Evolutionary conservation across 495 filamentous ascomycete species (phyloP).

Genomic region (Bombardia bombarda): DNA sequence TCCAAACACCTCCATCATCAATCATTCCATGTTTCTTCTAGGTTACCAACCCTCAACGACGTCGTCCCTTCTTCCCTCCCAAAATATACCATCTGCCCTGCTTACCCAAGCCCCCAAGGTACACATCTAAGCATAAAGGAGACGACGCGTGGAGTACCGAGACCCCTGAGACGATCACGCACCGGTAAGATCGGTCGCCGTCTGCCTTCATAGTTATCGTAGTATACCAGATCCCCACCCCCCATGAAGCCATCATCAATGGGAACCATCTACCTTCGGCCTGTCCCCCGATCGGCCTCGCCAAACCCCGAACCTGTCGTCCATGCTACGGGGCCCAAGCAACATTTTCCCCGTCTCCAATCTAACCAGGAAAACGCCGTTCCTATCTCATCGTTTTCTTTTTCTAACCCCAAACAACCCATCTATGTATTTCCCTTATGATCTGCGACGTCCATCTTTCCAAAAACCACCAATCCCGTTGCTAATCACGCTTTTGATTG

Average conservation of each 20-base stretch:
- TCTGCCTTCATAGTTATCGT: constrained; percentile 1
- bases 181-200: constrained; percentile 8
- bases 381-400: not conserved
- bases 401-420: not conserved
- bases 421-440: constrained; percentile 1
- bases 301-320: not conserved
- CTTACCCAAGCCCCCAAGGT: not conserved
- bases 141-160: constrained; percentile 9
- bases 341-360: not conserved
- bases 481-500: constrained; percentile 6
- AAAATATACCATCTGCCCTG: not conserved
- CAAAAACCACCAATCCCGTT: constrained; percentile 3
- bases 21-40: constrained; percentile 4
- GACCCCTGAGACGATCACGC: constrained; percentile 14
- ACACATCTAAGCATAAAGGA: not conserved
- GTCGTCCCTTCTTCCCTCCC: not conserved
- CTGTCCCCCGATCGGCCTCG: not conserved
- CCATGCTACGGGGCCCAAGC: not conserved
- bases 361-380: not conserved
- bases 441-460: constrained; percentile 2
- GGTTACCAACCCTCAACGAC: not conserved
- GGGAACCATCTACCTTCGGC: not conserved
- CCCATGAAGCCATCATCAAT: not conserved
- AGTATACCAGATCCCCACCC: too few relatives aligned
- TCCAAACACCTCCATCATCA: not conserved